phyloP scores from a whole-genome alignment of 2,329 filamentous ascomycete species.

The Aspergillus hiratsukae region DNA sequence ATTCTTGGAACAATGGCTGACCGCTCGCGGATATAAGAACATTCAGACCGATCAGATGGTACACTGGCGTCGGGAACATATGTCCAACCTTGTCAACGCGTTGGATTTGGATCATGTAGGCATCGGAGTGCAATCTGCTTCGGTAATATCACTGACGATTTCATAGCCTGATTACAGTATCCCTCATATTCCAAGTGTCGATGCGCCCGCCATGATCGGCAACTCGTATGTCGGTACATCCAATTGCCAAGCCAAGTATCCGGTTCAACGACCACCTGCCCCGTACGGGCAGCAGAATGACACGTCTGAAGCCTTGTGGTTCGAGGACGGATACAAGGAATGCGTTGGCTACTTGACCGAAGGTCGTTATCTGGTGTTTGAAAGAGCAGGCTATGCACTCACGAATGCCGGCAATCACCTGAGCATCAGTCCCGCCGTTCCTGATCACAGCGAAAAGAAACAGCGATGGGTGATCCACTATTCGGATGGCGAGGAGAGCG shows the following conservation, averaged over 20 bases:
- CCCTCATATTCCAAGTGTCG: constrained; percentile 43
- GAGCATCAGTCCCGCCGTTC: constrained; percentile 22
- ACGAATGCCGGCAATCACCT: constrained; percentile 24
- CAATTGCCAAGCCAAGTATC: constrained; percentile 41
- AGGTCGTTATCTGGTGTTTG: constrained; percentile 52
- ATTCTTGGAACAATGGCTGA: constrained; percentile 51
- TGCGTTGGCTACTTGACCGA: constrained; percentile 51
- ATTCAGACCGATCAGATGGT: constrained; percentile 43
- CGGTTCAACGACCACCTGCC: constrained; percentile 39
- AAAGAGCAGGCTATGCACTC: constrained; percentile 44
- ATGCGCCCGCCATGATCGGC: constrained; percentile 40
- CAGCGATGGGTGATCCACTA: constrained; percentile 52
- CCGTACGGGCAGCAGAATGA: constrained; percentile 46
- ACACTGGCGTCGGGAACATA: constrained; percentile 44
- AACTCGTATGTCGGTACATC: constrained; percentile 46
- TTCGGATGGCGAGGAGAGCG: constrained; percentile 25
- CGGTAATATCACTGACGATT: constrained; percentile 1
- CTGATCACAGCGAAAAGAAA: constrained; percentile 35
- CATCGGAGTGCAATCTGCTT: background rate
- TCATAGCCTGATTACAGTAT: constrained; percentile 46
- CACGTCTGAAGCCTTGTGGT: constrained; percentile 30
- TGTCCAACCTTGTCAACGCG: constrained; percentile 47
- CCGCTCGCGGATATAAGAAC: constrained; percentile 39
- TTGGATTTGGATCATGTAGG: constrained; percentile 41
- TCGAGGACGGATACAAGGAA: constrained; percentile 53